A percentile compares a stretch with the other conserved stretches of the same genome.
phyloP scores from a whole-genome alignment of 208 protist genomes.

The Porcisia deanei region DNA sequence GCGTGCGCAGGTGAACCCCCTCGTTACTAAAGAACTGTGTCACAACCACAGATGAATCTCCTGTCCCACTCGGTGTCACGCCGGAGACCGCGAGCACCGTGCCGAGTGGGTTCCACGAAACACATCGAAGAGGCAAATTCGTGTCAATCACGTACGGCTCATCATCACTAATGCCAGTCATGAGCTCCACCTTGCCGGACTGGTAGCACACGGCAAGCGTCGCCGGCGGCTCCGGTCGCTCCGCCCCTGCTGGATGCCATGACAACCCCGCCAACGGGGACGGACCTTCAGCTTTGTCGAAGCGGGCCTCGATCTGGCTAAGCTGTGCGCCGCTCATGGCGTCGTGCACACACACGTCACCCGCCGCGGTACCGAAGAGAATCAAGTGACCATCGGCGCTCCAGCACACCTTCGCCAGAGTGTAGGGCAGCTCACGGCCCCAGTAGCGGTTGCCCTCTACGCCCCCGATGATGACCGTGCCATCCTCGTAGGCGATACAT shows the following conservation, averaged over 20 bases:
- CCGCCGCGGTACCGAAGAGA: slow-evolving; percentile 89
- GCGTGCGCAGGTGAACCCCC: slow-evolving; percentile 90
- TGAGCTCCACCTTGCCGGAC: slow-evolving; percentile 93
- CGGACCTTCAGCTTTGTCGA: slow-evolving; percentile 18
- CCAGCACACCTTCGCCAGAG: slow-evolving; percentile 93
- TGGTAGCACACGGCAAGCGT: slow-evolving; percentile 90
- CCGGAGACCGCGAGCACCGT: slow-evolving; percentile 93
- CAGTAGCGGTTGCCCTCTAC: slow-evolving; percentile 96
- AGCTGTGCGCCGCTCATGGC: slow-evolving; percentile 69
- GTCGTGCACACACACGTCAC: slow-evolving; percentile 93
- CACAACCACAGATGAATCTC: slow-evolving; percentile 39
- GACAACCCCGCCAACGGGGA: slow-evolving; percentile 60
- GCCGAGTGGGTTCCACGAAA: slow-evolving; percentile 95
- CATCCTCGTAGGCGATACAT: slow-evolving; percentile 97
- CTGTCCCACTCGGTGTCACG: slow-evolving; percentile 29
- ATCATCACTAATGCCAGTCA: slow-evolving; percentile 87
- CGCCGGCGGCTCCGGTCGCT: slow-evolving; percentile 75
- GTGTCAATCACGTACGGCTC: slow-evolving; percentile 91
- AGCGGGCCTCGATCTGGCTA: slow-evolving; percentile 73
- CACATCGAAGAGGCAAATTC: slow-evolving; percentile 64
- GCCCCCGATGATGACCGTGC: slow-evolving; percentile 96
- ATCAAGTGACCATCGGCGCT: slow-evolving; percentile 93
- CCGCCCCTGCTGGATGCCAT: slow-evolving; percentile 90
- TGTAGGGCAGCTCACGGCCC: slow-evolving; percentile 92
- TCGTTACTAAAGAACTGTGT: slow-evolving; percentile 95